These are phyloP conservation scores for Lumnitzera littorea DNA, from an alignment of 345 rosid genomes.

Conservation along the genomic window DNA sequence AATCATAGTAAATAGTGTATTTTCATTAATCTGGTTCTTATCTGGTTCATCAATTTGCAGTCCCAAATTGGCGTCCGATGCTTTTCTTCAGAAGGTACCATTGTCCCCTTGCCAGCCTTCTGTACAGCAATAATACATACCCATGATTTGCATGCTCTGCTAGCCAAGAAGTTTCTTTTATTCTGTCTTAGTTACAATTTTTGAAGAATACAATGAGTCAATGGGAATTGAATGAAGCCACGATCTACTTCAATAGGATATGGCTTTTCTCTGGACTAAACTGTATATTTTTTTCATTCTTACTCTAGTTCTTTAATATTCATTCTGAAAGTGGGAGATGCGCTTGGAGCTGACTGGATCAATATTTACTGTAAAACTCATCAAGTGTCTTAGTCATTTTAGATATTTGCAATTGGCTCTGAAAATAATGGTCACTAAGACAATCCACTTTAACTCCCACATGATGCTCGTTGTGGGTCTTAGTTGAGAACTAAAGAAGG, in stretches of 20 bases:
- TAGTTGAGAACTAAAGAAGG: no score
- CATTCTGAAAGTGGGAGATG: neutral
- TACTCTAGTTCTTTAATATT: neutral
- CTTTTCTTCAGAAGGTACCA: slow-evolving; percentile 77
- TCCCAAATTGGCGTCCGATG: slow-evolving; percentile 46
- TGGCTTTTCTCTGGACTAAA: neutral
- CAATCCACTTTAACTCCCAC: no score
- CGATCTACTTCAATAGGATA: neutral
- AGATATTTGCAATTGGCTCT: neutral
- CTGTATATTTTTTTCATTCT: neutral
- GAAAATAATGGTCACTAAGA: neutral
- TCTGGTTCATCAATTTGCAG: slow-evolving; percentile 35
- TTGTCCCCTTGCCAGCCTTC: slow-evolving; percentile 5
- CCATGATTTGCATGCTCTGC: neutral
- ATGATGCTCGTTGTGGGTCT: no score
- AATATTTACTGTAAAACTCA: neutral
- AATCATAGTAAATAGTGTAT: neutral
- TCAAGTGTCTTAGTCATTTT: neutral
- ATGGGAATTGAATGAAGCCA: no score
- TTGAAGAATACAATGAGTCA: no score
- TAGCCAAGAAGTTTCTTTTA: slow-evolving; percentile 4
- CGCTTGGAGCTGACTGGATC: neutral
- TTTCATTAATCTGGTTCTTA: slow-evolving; percentile 10
- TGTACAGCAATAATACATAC: neutral
- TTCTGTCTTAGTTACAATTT: no score